Conservation (phyloP, 2,329 filamentous ascomycete species). For the Clonostachys rhizophaga region DNA sequence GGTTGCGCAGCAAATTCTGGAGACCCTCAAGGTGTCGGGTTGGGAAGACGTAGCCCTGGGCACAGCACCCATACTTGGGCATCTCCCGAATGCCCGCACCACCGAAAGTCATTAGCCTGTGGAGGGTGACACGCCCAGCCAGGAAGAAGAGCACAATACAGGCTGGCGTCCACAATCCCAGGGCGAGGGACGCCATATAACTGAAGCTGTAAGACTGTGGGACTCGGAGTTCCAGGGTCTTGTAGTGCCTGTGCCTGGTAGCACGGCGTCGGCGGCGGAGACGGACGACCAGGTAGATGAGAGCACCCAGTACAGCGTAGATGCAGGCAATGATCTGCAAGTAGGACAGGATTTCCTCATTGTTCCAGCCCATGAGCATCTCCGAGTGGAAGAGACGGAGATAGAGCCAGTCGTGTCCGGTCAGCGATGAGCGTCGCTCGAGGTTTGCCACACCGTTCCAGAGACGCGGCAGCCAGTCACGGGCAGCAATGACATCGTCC, state of each 20-base stretch:
- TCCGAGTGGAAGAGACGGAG: slow-evolving; percentile 31
- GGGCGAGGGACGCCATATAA: slow-evolving; percentile 13
- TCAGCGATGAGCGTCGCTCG: slow-evolving; percentile 11
- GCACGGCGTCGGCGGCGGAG: slow-evolving; percentile 1
- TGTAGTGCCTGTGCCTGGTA: not conserved
- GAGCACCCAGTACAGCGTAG: slow-evolving; percentile 13
- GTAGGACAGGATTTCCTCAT: slow-evolving; percentile 23
- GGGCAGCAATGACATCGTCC: slow-evolving; percentile 26
- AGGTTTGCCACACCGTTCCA: slow-evolving; percentile 16
- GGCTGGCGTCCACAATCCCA: slow-evolving; percentile 24
- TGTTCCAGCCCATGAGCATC: slow-evolving; percentile 29
- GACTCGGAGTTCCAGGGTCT: not conserved
- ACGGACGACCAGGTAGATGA: slow-evolving; percentile 7
- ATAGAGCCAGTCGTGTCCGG: slow-evolving; percentile 23
- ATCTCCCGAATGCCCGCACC: slow-evolving; percentile 21
- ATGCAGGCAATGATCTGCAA: slow-evolving; percentile 13
- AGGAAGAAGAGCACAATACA: slow-evolving; percentile 20
- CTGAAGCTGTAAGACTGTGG: slow-evolving; percentile 10
- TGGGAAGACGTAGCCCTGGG: slow-evolving; percentile 28
- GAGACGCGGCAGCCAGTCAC: slow-evolving; percentile 23
- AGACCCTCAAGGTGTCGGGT: slow-evolving; percentile 18
- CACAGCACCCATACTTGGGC: slow-evolving; percentile 29
- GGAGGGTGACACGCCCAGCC: slow-evolving; percentile 16
- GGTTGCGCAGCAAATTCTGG: slow-evolving; percentile 15
- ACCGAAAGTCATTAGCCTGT: slow-evolving; percentile 13